Percentiles rank a stretch among this genome's conserved stretches.
Conservation (phyloP, 2,329 filamentous ascomycete species). For the Colletotrichum truncatum region DNA sequence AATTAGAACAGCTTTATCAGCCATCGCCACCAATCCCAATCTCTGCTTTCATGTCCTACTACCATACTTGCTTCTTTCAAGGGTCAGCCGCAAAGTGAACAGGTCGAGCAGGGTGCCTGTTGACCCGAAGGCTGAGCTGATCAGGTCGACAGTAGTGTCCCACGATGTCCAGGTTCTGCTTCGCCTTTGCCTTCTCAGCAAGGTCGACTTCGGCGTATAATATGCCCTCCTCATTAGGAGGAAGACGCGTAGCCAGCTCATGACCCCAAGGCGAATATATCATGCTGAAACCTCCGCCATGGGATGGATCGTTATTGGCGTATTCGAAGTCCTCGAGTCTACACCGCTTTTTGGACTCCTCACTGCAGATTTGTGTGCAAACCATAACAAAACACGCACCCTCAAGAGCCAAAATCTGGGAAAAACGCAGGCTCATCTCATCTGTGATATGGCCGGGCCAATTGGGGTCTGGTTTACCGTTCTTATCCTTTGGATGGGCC, state of each 20-base stretch:
- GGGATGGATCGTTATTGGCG: constrained; percentile 26
- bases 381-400: constrained; percentile 53
- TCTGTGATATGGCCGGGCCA: constrained; percentile 47
- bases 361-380: constrained; percentile 49
- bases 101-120: constrained; percentile 16
- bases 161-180: constrained; percentile 28
- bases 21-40: not conserved
- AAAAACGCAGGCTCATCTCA: constrained; percentile 45
- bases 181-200: constrained; percentile 22
- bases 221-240: constrained; percentile 42
- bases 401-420: constrained; percentile 54
- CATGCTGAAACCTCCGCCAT: constrained; percentile 39
- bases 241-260: constrained; percentile 37
- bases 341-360: constrained; percentile 42
- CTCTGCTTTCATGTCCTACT: not conserved
- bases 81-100: constrained; percentile 17
- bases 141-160: constrained; percentile 50
- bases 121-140: constrained; percentile 37
- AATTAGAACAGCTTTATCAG: not conserved
- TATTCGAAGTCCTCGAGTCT: constrained; percentile 30
- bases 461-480: constrained; percentile 42
- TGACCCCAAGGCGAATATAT: constrained; percentile 42
- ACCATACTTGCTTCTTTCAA: not conserved
- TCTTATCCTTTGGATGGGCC: constrained; percentile 12
- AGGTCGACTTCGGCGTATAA: constrained; percentile 49